Evolutionary conservation across 2,329 filamentous ascomycete species (phyloP), one percentile per base, ranked within the genome.

Genomic region (Lachnellula willkommii): DNA sequence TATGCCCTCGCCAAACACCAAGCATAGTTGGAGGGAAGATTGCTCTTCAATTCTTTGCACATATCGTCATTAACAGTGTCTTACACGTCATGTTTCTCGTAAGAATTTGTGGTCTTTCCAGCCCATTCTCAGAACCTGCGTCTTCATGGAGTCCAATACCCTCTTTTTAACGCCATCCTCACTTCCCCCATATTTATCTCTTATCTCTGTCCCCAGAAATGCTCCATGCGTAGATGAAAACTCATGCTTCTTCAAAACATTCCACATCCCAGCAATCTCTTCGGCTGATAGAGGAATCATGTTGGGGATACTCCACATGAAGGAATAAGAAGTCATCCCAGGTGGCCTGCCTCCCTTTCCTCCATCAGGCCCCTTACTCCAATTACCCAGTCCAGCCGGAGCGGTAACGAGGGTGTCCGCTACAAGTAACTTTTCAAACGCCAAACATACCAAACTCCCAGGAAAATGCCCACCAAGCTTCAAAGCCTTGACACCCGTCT

Each of bases 381-480:
- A 82, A 63, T 72, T 74, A 1, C 74, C 74, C 4, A 79, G 56
- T 0, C 79, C 80, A 3, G 78, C 77, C 0, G 88, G 86, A 3
- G 87, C 87, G 24, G 84, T 88, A 61, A 89, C 77, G 48, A 94
- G 78, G 3, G 87, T 90, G 71, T 95, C 90, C 5, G 89, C 89
- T 55, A 91, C 79, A 57, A 93, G 78, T n/a, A 94, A 71, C 48
- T 77, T 78, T 1, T 72, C 71, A 17, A 79, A 77, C 70, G 81
- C 88, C 24, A 86, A 77, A 58, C 89, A 67, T 3, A 90, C 82
- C 57, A 87, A 72, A 61, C 84, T 89, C 0, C 90, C 90, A 0
- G 87, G 85, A 65, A 94, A 94, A 73, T 95, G 89, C 0, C 90
- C 90, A 0, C 89, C 88, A 0, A 86, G 77, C 69, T 90, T 89